These are phyloP conservation scores for Fusarium newnesense DNA, from an alignment of 2,329 filamentous ascomycete species.

Conservation along the genomic window DNA sequence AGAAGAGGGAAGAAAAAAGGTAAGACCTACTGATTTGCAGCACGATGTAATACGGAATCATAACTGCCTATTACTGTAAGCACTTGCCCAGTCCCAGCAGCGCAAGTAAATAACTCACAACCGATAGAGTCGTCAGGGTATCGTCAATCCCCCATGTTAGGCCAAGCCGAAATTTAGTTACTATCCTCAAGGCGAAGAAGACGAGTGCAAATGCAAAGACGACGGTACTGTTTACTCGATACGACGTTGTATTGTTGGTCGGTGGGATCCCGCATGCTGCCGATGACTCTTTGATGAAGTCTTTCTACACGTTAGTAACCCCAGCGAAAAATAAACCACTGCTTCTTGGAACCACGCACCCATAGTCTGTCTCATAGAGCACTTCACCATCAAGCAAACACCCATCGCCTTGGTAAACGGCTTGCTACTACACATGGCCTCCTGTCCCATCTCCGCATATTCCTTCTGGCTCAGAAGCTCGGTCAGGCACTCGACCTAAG, in stretches of 20 bases:
- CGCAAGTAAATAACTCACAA: not conserved
- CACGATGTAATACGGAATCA: not conserved
- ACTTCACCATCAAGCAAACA: not conserved
- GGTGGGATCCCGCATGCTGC: not conserved
- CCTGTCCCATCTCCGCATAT: not conserved
- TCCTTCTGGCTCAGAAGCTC: not conserved
- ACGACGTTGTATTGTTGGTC: not conserved
- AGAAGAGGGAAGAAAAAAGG: too few species aligned
- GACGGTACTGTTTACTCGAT: not conserved
- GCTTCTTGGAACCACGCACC: not conserved
- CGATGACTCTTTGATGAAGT: conserved; percentile 12
- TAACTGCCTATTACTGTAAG: not conserved
- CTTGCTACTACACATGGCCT: not conserved
- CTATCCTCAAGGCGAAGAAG: conserved; percentile 3
- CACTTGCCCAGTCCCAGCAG: accelerated
- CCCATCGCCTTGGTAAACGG: not conserved
- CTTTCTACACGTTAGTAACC: not conserved
- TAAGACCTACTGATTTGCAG: conserved; percentile 6
- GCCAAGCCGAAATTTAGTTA: not conserved
- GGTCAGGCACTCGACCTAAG: not conserved
- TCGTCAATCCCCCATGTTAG: conserved; percentile 15
- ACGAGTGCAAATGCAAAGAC: not conserved
- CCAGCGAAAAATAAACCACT: accelerated
- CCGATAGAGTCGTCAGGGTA: not conserved
- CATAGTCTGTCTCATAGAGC: conserved; percentile 4